Conservation (phyloP, 768 basidiomycete genomes). For the Tricholoma hemisulphureum region DNA sequence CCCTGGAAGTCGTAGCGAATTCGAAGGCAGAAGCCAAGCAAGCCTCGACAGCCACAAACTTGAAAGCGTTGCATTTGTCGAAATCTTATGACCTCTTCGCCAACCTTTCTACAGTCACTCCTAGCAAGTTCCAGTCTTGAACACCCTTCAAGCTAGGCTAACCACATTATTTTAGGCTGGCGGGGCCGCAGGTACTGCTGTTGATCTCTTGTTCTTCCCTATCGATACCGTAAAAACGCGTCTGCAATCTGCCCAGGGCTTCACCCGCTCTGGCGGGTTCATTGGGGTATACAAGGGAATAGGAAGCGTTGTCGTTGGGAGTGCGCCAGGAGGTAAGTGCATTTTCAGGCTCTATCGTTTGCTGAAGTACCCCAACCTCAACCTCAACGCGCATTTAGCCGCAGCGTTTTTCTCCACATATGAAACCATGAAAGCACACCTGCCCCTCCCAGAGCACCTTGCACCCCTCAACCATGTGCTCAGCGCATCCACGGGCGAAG, state of each 20-base stretch:
- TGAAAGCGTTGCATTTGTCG: neutral
- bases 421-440: constrained; percentile 76
- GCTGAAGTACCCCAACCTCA: neutral
- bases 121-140: constrained; percentile 18
- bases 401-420: constrained; percentile 95
- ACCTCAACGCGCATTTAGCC: constrained; percentile 48
- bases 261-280: constrained; percentile 82
- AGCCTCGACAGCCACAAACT: no score
- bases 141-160: neutral
- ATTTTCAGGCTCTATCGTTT: neutral
- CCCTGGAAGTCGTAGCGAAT: no score
- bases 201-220: constrained; percentile 95
- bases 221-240: constrained; percentile 97
- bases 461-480: constrained; percentile 59
- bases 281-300: constrained; percentile 89
- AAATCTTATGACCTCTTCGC: constrained; percentile 6
- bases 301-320: constrained; percentile 91
- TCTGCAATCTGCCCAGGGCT: constrained; percentile 86
- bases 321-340: constrained; percentile 85
- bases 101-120: constrained; percentile 31
- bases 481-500: constrained; percentile 59
- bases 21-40: no score
- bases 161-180: constrained; percentile 32
- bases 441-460: constrained; percentile 62
- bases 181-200: constrained; percentile 87